Base-by-base conservation (phyloP, 331 rosid genomes). In the Acacia concinna region DNA sequence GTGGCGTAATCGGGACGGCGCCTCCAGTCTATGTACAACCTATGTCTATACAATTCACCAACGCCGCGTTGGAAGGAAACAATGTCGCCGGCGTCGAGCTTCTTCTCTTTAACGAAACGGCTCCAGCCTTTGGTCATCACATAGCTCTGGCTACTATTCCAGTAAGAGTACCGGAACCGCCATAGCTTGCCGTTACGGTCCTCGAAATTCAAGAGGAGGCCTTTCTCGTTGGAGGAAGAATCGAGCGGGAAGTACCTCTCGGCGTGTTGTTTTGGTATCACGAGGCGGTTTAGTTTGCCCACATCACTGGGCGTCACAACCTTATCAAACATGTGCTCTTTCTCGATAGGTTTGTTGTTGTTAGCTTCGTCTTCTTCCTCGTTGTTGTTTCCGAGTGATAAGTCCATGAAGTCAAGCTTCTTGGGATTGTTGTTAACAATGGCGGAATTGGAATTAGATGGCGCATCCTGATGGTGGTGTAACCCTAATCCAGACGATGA, bases 81-180 rank as follows among this genome's bases (percentile, higher is more conserved):
- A 60, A 86, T 76, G 78, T 93, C 98, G 1, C 98, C 98, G 0
- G 98, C 95, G 27, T 93, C 91, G 0, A 93, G 92, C 83, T 86
- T 91, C 88, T 93, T 93, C 70, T 93, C 98, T 84, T 91, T 93
- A 17, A 93, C 98, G 18, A 93, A 93, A 46, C 98, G 97, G 75
- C 97, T 91, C 98, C 98, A 93, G 0, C 98, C 98, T 35, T 91
- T 93, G 13, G 98, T 93, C 97, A 93, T 93, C 20, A 93, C 98
- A 66, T 91, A 93, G 84, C 98, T 93, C 83, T 93, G 98, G 87
- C 97, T 91, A 73, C 98, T 93, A 71, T 91, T 93, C 98, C 98
- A 93, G 67, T 93, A 93, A 0, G 98, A 93, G 78, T 93, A 93
- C 70, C 98, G 71, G 78, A 93, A 93, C 23, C 97, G 73, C 98